These are phyloP conservation scores for Mrakia gelida DNA, from an alignment of 768 basidiomycete genomes.

Conservation along the genomic window DNA sequence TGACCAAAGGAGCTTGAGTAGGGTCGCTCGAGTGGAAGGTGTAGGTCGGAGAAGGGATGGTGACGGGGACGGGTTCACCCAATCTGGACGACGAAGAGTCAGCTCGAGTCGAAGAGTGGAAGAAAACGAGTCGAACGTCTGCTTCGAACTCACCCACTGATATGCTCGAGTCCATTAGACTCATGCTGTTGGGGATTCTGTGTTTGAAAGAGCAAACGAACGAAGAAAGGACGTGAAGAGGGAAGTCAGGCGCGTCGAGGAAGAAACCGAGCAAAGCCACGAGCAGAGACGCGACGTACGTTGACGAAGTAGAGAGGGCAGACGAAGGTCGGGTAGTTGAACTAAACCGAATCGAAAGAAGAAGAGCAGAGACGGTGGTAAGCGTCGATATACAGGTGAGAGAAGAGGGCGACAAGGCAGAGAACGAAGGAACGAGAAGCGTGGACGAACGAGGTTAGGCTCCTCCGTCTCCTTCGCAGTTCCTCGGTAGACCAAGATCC, in stretches of 20 bases:
- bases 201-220: too few relatives aligned
- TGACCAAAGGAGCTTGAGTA: not conserved
- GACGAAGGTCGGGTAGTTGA: slow-evolving; percentile 2
- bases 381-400: too few relatives aligned
- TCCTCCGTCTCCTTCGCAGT: not conserved
- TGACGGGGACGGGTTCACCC: not conserved
- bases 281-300: too few relatives aligned
- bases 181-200: not conserved
- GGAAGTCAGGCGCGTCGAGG: too few relatives aligned
- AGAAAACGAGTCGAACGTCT: not conserved
- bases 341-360: not conserved
- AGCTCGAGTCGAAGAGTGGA: too few relatives aligned
- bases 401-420: too few relatives aligned
- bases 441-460: not conserved
- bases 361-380: too few relatives aligned
- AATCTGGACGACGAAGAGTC: too few relatives aligned
- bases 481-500: not conserved
- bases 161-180: not conserved
- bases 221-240: too few relatives aligned
- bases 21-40: not conserved
- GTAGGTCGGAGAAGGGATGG: not conserved
- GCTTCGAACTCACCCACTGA: not conserved
- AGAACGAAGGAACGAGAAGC: too few relatives aligned
- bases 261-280: too few relatives aligned
- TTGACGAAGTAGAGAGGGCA: not conserved